A percentile compares a stretch with the other conserved stretches of the same genome.
These are phyloP conservation scores for Saksenaea vasiformis DNA, from an alignment of 371 early-diverging fungal species.

Conservation along the genomic window DNA sequence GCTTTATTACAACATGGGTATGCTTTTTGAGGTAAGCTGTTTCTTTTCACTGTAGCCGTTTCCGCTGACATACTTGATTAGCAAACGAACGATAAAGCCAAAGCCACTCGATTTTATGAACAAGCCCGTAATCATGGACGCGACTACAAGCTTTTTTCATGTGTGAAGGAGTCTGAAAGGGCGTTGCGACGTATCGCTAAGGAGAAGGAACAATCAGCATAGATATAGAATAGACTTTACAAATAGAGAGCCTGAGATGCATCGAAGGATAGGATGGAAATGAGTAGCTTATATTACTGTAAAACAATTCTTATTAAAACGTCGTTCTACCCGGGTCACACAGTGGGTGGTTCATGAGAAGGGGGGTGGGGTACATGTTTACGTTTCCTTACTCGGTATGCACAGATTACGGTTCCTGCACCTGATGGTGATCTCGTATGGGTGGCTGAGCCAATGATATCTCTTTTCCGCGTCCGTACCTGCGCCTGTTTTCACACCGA, in stretches of 20 bases:
- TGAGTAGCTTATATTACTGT: too few relatives aligned
- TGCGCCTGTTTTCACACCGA: background rate
- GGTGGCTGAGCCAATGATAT: too few relatives aligned
- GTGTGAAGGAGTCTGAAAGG: constrained; percentile 38
- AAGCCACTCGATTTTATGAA: constrained; percentile 33
- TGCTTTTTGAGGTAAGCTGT: constrained; percentile 59
- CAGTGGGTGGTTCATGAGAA: too few relatives aligned
- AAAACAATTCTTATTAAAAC: too few relatives aligned
- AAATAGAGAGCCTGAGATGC: too few relatives aligned
- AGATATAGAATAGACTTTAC: background rate
- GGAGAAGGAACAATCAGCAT: constrained; percentile 11
- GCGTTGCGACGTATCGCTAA: constrained; percentile 36
- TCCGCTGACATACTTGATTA: constrained; percentile 5
- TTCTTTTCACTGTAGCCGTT: background rate
- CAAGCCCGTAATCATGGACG: constrained; percentile 36
- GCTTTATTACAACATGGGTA: constrained; percentile 61
- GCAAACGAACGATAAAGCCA: constrained; percentile 38
- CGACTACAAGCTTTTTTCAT: constrained; percentile 26
- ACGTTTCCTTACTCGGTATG: too few relatives aligned
- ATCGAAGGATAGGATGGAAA: too few relatives aligned
- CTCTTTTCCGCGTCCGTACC: too few relatives aligned
- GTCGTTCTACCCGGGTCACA: too few relatives aligned
- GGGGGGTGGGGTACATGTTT: too few relatives aligned
- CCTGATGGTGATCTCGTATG: too few relatives aligned
- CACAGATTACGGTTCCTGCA: background rate